Base-by-base conservation (phyloP, 306 rosid genomes). In the Carpinus fangiana region DNA sequence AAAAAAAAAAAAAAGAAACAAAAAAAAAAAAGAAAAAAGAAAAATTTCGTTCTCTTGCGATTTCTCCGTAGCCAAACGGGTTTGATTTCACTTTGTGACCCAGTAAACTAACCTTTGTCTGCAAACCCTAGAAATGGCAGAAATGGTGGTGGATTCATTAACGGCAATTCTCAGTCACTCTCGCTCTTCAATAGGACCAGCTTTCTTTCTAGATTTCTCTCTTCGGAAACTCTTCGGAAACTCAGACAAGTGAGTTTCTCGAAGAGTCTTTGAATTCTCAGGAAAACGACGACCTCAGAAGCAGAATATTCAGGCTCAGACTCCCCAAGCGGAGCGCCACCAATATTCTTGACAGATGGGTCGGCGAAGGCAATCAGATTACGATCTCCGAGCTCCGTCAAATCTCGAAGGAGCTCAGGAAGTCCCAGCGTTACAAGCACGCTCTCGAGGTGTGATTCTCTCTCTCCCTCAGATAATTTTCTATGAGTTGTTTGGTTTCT, bases 311-410 rank as follows among this genome's bases (percentile, higher is more conserved):
- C 59, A 88, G 93, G 73, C 82, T 94, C 20, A 89, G 97, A 86
- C 89, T 84, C 53, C 96, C 97, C 18, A 92, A 95, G 85, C 80
- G 98, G 84, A 95, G 98, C 64, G 98, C 89, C 79, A 84, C 90
- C 10, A 91, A 85, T 41, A 88, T 91, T 82, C 84, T 95, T 79
- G 90, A 90, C 50, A 92, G 79, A 81, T 95, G 98, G 98, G 81
- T 83, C 57, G 70, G 84, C 5, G 88, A 91, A 88, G 98, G 98
- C 51, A 95, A 92, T 81, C 83, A 65, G 17, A 76, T 91, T 82
- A 34, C 89, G 2, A 67, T 86, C 53, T 78, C 93, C 2, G 89
- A 90, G 66, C 98, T 95, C 36, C 88, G 98, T 56, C 90, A 86
- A 68, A 87, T 95, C 67, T 86, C 97, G 46, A 95, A 84, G 80